phyloP scores from a whole-genome alignment of 352 stramenopile species.

The Globisporangium echinulatum region DNA sequence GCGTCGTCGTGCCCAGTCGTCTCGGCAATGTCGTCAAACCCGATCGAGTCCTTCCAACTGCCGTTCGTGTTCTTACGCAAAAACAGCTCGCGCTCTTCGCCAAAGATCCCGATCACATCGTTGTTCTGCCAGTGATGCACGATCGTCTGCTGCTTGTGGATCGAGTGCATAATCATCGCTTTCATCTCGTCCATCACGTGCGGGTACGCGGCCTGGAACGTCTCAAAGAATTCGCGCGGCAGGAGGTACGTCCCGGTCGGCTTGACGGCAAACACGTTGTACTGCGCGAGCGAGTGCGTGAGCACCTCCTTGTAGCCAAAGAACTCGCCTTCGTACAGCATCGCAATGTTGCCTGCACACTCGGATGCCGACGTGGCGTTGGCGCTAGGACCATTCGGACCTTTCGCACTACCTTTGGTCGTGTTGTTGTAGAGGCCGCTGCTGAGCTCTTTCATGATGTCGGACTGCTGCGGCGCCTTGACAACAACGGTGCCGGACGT shows the following conservation, averaged over 20 bases:
- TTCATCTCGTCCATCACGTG: conserved; percentile 62
- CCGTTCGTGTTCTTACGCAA: conserved; percentile 16
- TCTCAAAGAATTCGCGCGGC: conserved; percentile 49
- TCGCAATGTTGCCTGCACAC: conserved; percentile 43
- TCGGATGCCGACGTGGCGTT: conserved; percentile 16
- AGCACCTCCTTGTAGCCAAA: conserved; percentile 77
- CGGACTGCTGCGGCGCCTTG: conserved; percentile 19
- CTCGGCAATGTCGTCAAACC: conserved; percentile 5
- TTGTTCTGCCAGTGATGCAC: conserved; percentile 71
- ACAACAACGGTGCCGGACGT: conserved; percentile 58
- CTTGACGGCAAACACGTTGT: conserved; percentile 63
- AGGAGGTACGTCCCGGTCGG: conserved; percentile 60
- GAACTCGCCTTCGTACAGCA: conserved; percentile 67
- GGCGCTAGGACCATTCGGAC: not conserved
- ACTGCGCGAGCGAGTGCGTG: conserved; percentile 42
- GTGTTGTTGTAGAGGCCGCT: not conserved
- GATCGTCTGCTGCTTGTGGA: conserved; percentile 70
- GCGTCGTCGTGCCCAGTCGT: too few species aligned
- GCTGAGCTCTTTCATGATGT: not conserved
- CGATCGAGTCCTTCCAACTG: conserved; percentile 5
- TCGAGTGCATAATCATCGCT: conserved; percentile 63
- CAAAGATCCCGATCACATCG: conserved; percentile 51
- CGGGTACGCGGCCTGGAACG: conserved; percentile 43
- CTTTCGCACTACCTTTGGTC: not conserved
- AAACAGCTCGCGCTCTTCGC: conserved; percentile 32